Conservation (phyloP, 768 basidiomycete species). For the Sutorius australiensis region DNA sequence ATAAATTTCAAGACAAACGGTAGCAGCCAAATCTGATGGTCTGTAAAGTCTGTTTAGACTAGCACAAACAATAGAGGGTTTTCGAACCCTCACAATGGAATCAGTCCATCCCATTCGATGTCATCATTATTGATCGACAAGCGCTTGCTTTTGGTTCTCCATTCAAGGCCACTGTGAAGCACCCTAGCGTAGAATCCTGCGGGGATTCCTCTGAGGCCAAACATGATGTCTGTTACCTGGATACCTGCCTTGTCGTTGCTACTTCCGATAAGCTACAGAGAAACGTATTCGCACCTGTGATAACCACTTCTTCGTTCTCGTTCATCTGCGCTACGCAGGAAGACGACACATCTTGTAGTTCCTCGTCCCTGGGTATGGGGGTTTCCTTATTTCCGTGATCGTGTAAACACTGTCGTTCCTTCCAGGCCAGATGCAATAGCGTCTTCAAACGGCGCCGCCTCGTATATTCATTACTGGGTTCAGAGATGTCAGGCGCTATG, state of each 20-base stretch:
- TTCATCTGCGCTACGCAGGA: not conserved
- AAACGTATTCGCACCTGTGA: not conserved
- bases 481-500: not conserved
- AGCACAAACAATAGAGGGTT: not conserved
- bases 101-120: not conserved
- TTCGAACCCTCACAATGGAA: conserved; percentile 1
- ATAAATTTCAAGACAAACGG: not conserved
- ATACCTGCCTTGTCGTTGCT: not conserved
- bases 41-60: not conserved
- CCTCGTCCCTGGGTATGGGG: not conserved
- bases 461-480: not conserved
- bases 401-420: too few relatives aligned
- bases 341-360: not conserved
- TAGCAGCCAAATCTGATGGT: not conserved
- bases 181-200: not conserved
- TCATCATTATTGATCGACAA: not conserved
- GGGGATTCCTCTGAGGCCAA: not conserved
- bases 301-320: not conserved
- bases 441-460: too few relatives aligned
- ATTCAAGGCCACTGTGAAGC: not conserved
- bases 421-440: too few relatives aligned
- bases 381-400: not conserved
- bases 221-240: not conserved
- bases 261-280: not conserved
- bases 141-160: not conserved